phyloP scores from a whole-genome alignment of 1,139 yeast species.

The Sugiyamaella neomexicana region DNA sequence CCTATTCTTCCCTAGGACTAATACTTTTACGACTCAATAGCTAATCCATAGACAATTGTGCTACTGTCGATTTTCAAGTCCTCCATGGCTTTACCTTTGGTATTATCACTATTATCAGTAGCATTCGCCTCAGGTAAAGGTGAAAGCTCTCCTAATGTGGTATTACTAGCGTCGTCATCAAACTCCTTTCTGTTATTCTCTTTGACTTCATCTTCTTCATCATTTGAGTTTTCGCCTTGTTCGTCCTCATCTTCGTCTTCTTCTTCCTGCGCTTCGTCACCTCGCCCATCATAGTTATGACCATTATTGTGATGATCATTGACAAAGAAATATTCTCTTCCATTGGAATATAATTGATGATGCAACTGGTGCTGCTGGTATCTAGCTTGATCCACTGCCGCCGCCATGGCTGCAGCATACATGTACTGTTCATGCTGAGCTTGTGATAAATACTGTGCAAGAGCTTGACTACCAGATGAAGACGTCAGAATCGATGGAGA shows the following conservation, averaged over 20 bases:
- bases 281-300: constrained; percentile 15
- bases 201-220: constrained; percentile 9
- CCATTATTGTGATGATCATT: constrained; percentile 17
- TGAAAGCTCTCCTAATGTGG: constrained; percentile 18
- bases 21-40: constrained; percentile 25
- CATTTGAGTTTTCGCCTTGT: not conserved
- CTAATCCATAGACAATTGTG: constrained; percentile 27
- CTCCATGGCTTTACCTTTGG: constrained; percentile 6
- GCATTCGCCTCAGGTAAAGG: constrained; percentile 10
- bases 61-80: constrained; percentile 21
- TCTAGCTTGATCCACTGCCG: constrained; percentile 37
- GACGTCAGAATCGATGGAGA: constrained; percentile 20
- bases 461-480: constrained; percentile 63
- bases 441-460: constrained; percentile 75
- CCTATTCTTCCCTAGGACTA: not conserved
- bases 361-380: constrained; percentile 22
- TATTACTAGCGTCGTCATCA: constrained; percentile 17
- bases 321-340: constrained; percentile 9
- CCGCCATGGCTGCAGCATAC: constrained; percentile 56
- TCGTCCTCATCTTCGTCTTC: not conserved
- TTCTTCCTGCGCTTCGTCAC: constrained; percentile 15
- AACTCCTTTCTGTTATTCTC: constrained; percentile 3
- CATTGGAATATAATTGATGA: constrained; percentile 18
- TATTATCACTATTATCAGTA: not conserved
- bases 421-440: constrained; percentile 61